A percentile compares a stretch with the other conserved stretches of the same genome.
phyloP scores from a whole-genome alignment of 306 rosid genomes.

The Herpetospermum pedunculosum region DNA sequence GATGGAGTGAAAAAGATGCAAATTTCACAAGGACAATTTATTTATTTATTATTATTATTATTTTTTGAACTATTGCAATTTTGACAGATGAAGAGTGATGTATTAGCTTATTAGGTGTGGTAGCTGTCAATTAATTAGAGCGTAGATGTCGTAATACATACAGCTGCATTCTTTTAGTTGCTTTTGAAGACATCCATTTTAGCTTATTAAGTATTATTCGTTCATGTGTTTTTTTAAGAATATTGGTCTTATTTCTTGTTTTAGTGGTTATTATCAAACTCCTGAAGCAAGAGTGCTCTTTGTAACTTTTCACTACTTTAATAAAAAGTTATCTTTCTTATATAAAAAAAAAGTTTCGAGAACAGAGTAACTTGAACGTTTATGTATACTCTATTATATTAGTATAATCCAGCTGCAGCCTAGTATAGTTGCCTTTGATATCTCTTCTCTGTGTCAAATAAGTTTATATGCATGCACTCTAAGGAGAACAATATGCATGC shows the following conservation, averaged over 20 bases:
- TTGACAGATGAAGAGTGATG: background rate
- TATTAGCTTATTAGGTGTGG: background rate
- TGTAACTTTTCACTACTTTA: background rate
- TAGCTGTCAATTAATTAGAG: background rate
- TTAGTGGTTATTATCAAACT: background rate
- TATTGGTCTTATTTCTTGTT: background rate
- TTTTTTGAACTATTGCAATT: background rate
- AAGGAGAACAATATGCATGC: background rate
- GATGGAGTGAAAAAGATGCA: background rate
- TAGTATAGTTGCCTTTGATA: background rate
- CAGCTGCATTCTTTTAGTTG: background rate
- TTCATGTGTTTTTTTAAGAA: background rate
- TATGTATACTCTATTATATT: background rate
- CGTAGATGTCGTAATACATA: background rate
- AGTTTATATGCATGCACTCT: background rate
- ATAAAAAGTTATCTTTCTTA: background rate
- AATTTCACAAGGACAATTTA: background rate
- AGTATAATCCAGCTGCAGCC: background rate
- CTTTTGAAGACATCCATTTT: background rate
- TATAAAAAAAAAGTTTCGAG: background rate
- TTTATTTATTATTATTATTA: no score
- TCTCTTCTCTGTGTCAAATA: background rate
- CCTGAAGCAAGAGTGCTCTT: background rate
- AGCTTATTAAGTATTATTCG: background rate
- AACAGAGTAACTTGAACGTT: background rate